These are phyloP conservation scores for Gnaphalium uliginosum DNA, from an alignment of 129 eudicot genomes.

Conservation along the genomic window DNA sequence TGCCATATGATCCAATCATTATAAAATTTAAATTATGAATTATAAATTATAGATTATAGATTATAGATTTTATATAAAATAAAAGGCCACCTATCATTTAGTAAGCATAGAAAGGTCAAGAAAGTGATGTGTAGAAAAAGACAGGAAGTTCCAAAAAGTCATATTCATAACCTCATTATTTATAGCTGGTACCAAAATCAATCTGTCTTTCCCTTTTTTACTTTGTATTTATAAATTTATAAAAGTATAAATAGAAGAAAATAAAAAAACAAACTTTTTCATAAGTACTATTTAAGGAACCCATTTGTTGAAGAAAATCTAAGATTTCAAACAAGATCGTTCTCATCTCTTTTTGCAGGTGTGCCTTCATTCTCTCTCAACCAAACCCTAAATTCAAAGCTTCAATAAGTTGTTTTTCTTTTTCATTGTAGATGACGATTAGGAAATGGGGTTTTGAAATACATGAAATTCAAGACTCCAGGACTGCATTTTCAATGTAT, in stretches of 20 bases:
- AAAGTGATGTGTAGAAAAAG: conserved; percentile 8
- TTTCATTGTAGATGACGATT: neutral
- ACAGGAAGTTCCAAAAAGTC: neutral
- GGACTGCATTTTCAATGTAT: neutral
- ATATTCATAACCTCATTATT: neutral
- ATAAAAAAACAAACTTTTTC: neutral
- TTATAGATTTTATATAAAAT: no score
- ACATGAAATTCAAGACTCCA: conserved; percentile 1
- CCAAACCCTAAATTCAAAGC: neutral
- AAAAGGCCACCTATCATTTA: neutral
- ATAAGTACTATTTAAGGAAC: neutral
- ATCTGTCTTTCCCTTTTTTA: neutral
- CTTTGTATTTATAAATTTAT: neutral
- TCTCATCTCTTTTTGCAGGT: conserved; percentile 2
- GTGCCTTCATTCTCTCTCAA: neutral
- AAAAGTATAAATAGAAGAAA: neutral
- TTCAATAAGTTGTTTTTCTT: neutral
- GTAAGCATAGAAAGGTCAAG: neutral
- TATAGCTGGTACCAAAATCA: conserved; percentile 7
- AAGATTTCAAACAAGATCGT: neutral
- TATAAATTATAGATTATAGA: no score
- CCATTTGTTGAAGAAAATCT: neutral
- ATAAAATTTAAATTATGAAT: no score
- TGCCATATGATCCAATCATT: no score
- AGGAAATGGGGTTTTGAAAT: conserved; percentile 5